Conservation (phyloP, 2,329 filamentous ascomycete species). For the Colletotrichum kahawae region DNA sequence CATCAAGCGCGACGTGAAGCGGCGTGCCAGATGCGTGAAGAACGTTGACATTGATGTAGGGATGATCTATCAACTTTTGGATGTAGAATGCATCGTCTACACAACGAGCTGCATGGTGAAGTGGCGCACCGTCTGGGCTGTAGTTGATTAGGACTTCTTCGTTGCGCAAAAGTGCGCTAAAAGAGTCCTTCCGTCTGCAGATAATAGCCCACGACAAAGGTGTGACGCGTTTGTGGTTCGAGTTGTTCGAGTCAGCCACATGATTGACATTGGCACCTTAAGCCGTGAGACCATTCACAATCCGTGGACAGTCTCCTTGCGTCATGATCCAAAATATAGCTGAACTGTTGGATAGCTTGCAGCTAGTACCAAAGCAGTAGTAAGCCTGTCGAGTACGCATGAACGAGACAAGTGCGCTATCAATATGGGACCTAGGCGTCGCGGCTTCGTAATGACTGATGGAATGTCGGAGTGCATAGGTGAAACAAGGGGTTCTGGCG, state of each 20-base stretch:
- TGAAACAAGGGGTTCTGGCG: background rate
- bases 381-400: background rate
- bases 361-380: background rate
- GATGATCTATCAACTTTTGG: background rate
- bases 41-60: rapidly evolving
- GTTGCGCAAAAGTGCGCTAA: rapidly evolving
- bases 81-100: rapidly evolving
- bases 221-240: rapidly evolving
- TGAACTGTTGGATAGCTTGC: rapidly evolving
- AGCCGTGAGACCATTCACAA: background rate
- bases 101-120: background rate
- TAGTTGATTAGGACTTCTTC: rapidly evolving
- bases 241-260: rapidly evolving
- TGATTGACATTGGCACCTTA: rapidly evolving
- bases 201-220: background rate
- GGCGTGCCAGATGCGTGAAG: rapidly evolving
- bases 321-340: rapidly evolving
- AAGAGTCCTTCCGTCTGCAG: rapidly evolving
- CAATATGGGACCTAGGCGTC: background rate
- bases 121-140: too few species aligned
- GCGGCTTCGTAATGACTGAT: rapidly evolving
- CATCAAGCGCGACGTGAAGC: rapidly evolving
- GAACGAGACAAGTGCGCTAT: rapidly evolving
- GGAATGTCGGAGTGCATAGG: background rate
- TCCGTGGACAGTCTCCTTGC: background rate